Evolutionary conservation across 768 basidiomycete genomes (phyloP), one percentile per base, ranked within the genome.

Genomic region (Calocera viscosa): DNA sequence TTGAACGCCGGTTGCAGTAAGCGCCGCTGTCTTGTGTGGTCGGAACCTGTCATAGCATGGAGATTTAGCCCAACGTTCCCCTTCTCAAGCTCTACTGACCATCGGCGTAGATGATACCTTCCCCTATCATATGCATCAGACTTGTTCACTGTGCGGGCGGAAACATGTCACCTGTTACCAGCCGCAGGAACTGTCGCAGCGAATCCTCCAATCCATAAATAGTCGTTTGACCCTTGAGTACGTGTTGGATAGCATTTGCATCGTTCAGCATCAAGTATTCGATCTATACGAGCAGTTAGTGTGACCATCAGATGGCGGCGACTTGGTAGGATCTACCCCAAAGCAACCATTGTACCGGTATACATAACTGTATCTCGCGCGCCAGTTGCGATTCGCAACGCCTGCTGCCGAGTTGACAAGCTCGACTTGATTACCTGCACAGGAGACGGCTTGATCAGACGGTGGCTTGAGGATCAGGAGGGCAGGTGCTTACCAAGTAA

Each of bases 261-360:
- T 60, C 53, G 22, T 60, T 60, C 26, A 60, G 53, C 53, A 60
- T 60, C 53, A 60, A 22, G 30, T 60, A 60, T 60, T 60, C 26
- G 53, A 60, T 60, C 53, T 60, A 32, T 32, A 2, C 7, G 14
- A 32, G 30, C 30, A 10, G 24, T 28, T 32, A 28, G 30, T 28
- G 24, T 32, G 14, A 26, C 26, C 30, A 28, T 32, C 53, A 60
- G 30, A 60, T 30, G 5, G 53, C 53, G 53, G 26, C 26, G 53
- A 14, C 30, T 7, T 11, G 30, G 30, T 5, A 16, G 53, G 19
- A 10, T 22, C 2, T 32, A 60, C 53, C 14, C 53, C 53, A 32
- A 60, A 60, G 22, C 53, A 60, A 16, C 53, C 53, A 16, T 28
- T 26, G 30, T 16, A 60, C 5, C 53, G 53, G 19, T 60, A 60